Base-by-base conservation (phyloP, 805 yeast genomes). In the Yarrowia deformans region DNA sequence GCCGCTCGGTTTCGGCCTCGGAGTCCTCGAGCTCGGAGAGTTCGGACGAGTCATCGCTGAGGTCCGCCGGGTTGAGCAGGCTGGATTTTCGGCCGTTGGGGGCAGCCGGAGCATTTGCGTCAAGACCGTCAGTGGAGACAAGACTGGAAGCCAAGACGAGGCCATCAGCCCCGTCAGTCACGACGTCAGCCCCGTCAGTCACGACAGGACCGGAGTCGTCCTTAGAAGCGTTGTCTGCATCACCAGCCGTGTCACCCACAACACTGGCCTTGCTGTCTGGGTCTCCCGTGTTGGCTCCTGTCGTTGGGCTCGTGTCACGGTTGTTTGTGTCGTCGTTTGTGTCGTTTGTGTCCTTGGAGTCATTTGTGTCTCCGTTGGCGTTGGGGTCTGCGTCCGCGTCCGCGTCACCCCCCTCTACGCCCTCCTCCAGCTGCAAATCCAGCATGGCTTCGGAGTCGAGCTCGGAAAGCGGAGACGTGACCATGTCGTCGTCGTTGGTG, bases 1-100 rank as follows among this genome's bases (percentile, higher is more conserved):
- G 87, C 73, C 86, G 89, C 75, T 93, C 97, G 0, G 98, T 93
- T 76, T 93, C 98, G 18, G 95, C 97, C 78, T 93, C 97, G 16
- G 95, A 89, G 72, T 87, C 84, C 29, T 69, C 71, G 48, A 69
- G 61, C 46, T 69, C 71, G 13, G 83, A 87, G 69, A 85, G 81
- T 68, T 86, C 89, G 49, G 83, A 80, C 18, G 76, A 77, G 52
- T 72, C 74, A 61, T 72, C 74, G 43, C 71, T 72, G 42, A 72
- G 71, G 68, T 63, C 68, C 8, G 68, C 56, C 8, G 67, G 54
- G 35, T 43, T 67, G 18, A 67, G 64, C 23, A 67, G 49, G 7
- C 58, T 67, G 40, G 40, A 42, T 8, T 60, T 34, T 6, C 66
- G 34, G 52, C 52, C 48, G 63, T 42, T 56, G 48, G 63, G n/a